Percentiles rank a stretch among this genome's conserved stretches.
phyloP scores from a whole-genome alignment of 2,329 filamentous ascomycete genomes.

The Pezicula rhizophila region DNA sequence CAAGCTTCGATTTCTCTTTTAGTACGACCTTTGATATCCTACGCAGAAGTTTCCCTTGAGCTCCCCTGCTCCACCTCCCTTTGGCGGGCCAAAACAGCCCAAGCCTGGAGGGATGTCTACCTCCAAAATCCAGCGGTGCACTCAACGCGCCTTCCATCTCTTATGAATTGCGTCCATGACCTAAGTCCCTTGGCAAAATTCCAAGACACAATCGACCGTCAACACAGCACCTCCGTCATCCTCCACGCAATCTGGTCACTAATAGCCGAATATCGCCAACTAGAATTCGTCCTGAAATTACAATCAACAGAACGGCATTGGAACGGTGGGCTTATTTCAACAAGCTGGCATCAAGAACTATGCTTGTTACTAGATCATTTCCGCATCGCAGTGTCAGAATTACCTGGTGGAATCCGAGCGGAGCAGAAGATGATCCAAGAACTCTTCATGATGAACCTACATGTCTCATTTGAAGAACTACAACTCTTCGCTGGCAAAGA shows the following conservation, averaged over 20 bases:
- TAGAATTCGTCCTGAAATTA: slow-evolving; percentile 33
- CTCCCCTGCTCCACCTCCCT: slow-evolving; percentile 55
- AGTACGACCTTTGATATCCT: slow-evolving; percentile 60
- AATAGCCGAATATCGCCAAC: slow-evolving; percentile 59
- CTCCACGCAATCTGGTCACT: slow-evolving; percentile 61
- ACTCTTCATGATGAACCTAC: slow-evolving; percentile 56
- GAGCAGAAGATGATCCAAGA: slow-evolving; percentile 3
- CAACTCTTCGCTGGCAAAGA: slow-evolving; percentile 64
- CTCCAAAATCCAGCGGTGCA: slow-evolving; percentile 24
- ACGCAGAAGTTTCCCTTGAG: slow-evolving; percentile 61
- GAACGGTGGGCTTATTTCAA: slow-evolving; percentile 39
- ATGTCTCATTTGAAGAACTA: slow-evolving; percentile 59
- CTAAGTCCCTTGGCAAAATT: slow-evolving; percentile 3
- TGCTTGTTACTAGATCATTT: slow-evolving; percentile 34
- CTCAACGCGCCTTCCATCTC: slow-evolving; percentile 7
- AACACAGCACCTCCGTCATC: slow-evolving; percentile 52
- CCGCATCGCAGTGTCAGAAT: not conserved
- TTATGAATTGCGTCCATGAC: slow-evolving; percentile 12
- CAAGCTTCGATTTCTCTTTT: slow-evolving; percentile 63
- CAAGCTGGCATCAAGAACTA: slow-evolving; percentile 56
- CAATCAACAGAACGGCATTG: slow-evolving; percentile 6
- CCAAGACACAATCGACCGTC: slow-evolving; percentile 45
- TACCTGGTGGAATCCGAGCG: not conserved
- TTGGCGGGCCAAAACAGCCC: slow-evolving; percentile 59
- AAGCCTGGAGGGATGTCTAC: slow-evolving; percentile 59